phyloP scores from a whole-genome alignment of 352 stramenopile genomes.

The Globisporangium apiculatum region DNA sequence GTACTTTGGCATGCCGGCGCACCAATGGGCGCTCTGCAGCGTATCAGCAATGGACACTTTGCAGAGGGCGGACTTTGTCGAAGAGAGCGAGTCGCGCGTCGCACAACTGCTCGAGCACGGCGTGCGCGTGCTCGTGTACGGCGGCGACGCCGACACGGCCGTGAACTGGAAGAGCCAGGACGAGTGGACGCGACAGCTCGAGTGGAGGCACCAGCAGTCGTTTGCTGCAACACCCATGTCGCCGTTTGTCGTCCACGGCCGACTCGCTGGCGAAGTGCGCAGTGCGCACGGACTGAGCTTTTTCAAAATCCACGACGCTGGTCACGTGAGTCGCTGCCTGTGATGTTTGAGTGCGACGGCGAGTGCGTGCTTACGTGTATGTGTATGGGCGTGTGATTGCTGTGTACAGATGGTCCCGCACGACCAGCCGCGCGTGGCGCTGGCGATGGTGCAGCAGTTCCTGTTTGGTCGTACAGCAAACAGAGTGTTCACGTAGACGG shows the following conservation, averaged over 20 bases:
- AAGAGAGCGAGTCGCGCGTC: constrained; percentile 54
- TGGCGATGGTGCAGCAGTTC: constrained; percentile 47
- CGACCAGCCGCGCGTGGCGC: constrained; percentile 46
- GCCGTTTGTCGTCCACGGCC: constrained; percentile 17
- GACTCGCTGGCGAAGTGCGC: constrained; percentile 30
- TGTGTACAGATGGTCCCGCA: constrained; percentile 63
- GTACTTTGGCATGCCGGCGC: constrained; percentile 33
- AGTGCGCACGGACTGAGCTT: constrained; percentile 52
- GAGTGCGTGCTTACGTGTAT: not conserved
- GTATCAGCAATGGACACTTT: constrained; percentile 13
- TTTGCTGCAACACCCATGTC: constrained; percentile 21
- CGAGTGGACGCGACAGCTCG: constrained; percentile 44
- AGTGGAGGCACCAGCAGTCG: constrained; percentile 27
- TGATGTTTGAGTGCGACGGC: not conserved
- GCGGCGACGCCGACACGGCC: constrained; percentile 58
- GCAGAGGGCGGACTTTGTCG: constrained; percentile 28
- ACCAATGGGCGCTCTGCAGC: constrained; percentile 47
- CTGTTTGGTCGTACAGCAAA: constrained; percentile 14
- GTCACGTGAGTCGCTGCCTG: constrained; percentile 44
- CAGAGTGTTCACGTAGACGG: constrained; percentile 29
- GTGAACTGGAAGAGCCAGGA: constrained; percentile 69
- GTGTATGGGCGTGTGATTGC: not conserved
- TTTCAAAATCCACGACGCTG: constrained; percentile 49
- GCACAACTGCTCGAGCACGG: constrained; percentile 32
- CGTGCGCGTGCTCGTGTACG: constrained; percentile 73